Evolutionary conservation across 768 basidiomycete species (phyloP).

Genomic region (Chalciporus chontae): DNA sequence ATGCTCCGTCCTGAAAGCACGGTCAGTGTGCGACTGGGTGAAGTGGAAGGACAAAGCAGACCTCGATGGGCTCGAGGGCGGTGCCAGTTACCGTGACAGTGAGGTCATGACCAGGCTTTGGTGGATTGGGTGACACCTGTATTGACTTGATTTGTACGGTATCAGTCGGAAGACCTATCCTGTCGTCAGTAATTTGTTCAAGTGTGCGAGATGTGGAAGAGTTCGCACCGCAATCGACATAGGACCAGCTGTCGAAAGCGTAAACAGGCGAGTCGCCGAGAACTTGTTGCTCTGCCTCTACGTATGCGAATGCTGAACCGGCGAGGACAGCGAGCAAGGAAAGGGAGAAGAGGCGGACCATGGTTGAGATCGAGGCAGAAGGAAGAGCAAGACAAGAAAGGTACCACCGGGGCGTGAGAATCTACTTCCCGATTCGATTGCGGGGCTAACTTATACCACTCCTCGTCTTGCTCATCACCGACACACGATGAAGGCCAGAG

Average conservation of each 20-base stretch:
- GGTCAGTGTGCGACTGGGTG: slow-evolving; percentile 9
- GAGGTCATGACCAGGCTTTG: slow-evolving; percentile 79
- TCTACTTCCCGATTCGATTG: slow-evolving; percentile 7
- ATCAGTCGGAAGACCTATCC: slow-evolving; percentile 43
- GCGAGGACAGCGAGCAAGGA: slow-evolving; percentile 30
- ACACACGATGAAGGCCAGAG: slow-evolving; percentile 62
- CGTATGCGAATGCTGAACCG: slow-evolving; percentile 21
- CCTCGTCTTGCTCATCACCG: not conserved
- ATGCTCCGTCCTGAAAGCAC: slow-evolving; percentile 76
- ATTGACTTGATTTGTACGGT: slow-evolving; percentile 69
- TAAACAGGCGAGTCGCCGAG: slow-evolving; percentile 30
- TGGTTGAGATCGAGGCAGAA: slow-evolving; percentile 12
- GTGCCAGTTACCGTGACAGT: slow-evolving; percentile 76
- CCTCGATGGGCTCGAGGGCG: slow-evolving; percentile 61
- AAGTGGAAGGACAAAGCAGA: slow-evolving; percentile 29
- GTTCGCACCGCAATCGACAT: slow-evolving; percentile 68
- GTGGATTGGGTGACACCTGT: slow-evolving; percentile 79
- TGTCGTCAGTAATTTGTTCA: slow-evolving; percentile 2
- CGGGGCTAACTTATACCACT: too few relatives aligned
- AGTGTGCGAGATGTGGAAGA: slow-evolving; percentile 5
- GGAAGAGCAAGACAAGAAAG: slow-evolving; percentile 21
- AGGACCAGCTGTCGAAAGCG: slow-evolving; percentile 57
- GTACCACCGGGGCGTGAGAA: slow-evolving; percentile 22
- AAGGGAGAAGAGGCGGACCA: slow-evolving; percentile 28
- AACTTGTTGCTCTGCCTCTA: slow-evolving; percentile 29